Base-by-base conservation (phyloP, 1,139 yeast species). In the Wickerhamomyces sp. region DNA sequence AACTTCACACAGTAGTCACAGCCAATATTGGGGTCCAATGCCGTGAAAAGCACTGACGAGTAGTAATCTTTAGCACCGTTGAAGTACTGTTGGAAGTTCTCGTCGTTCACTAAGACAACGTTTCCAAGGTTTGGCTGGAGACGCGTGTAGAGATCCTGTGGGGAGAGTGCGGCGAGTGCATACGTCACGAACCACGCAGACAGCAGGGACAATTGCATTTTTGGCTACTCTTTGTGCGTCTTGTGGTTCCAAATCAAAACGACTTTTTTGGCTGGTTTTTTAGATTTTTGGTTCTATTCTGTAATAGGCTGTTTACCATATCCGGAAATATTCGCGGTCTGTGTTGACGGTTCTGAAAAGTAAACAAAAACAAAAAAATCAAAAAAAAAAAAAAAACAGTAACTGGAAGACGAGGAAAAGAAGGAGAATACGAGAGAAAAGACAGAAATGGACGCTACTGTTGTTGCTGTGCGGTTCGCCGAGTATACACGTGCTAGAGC, bases 1-100 rank as follows among this genome's bases (percentile, higher is more conserved):
- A 75, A 62, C 12, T 54, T 59, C 9, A 38, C 39, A 45, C 83
- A 76, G 23, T 62, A 47, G 0, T 40, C 55, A 46, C 83, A 76
- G 6, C 49, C 57, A 33, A 61, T 58, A 6, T 60, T 54, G 3
- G 49, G 55, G 21, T 54, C 57, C 1, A 62, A 50, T 7, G 77
- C 64, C 0, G 82, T 75, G 31, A 73, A 59, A 17, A 68, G 54
- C 5, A 72, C 33, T 4, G 74, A 55, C 16, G 70, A 51, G 47
- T 54, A 66, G 52, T 71, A 64, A 30, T 65, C 69, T 32, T 70
- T 58, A 9, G 58, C 45, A 6, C 71, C 70, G 11, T 36, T 37
- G 16, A 55, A 36, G 3, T 61, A 23, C 5, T 26, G 7, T 15
- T 39, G 42, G 31, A 66, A 58, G 37, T 63, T 59, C 7, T 38